Percentiles rank a stretch among this genome's conserved stretches.
These are phyloP conservation scores for Lipomyces yamadae DNA, from an alignment of 805 yeast species.

Conservation along the genomic window DNA sequence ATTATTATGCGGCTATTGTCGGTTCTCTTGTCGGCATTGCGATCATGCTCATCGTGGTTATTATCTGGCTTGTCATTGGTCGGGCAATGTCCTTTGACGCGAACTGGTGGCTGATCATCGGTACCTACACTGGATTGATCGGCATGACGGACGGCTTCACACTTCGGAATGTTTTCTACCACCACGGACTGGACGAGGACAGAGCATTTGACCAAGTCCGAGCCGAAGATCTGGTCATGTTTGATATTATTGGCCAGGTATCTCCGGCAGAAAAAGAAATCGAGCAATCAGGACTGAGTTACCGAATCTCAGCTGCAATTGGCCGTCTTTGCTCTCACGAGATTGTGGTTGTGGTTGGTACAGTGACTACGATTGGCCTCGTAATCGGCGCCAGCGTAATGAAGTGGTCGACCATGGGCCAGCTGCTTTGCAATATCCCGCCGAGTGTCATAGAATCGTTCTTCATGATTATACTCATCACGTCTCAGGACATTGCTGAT, in stretches of 20 bases:
- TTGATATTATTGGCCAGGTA: slow-evolving; percentile 22
- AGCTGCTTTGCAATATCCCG: slow-evolving; percentile 50
- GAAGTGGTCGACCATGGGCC: slow-evolving; percentile 51
- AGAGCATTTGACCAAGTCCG: slow-evolving; percentile 44
- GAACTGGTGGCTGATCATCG: slow-evolving; percentile 55
- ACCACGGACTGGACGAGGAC: slow-evolving; percentile 39
- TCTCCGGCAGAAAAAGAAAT: slow-evolving; percentile 28
- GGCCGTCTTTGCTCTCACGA: too few species aligned
- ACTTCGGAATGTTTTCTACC: slow-evolving; percentile 49
- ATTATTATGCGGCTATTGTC: slow-evolving; percentile 51
- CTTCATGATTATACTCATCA: slow-evolving; percentile 46
- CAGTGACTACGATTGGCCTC: slow-evolving; percentile 33
- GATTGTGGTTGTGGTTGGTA: too few species aligned
- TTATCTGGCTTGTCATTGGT: slow-evolving; percentile 50
- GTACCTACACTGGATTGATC: slow-evolving; percentile 54
- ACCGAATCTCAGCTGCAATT: slow-evolving; percentile 19
- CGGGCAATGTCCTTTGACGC: slow-evolving; percentile 47
- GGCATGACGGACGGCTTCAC: slow-evolving; percentile 54
- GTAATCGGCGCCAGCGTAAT: slow-evolving; percentile 47
- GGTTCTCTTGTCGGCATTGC: slow-evolving; percentile 52
- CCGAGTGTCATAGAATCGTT: slow-evolving; percentile 54
- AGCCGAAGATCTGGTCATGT: slow-evolving; percentile 35
- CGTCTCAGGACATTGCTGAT: slow-evolving; percentile 14
- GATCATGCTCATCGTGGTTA: slow-evolving; percentile 47
- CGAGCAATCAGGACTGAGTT: slow-evolving; percentile 16